Conservation (phyloP, 2,329 filamentous ascomycete species). For the Talaromyces sp. region DNA sequence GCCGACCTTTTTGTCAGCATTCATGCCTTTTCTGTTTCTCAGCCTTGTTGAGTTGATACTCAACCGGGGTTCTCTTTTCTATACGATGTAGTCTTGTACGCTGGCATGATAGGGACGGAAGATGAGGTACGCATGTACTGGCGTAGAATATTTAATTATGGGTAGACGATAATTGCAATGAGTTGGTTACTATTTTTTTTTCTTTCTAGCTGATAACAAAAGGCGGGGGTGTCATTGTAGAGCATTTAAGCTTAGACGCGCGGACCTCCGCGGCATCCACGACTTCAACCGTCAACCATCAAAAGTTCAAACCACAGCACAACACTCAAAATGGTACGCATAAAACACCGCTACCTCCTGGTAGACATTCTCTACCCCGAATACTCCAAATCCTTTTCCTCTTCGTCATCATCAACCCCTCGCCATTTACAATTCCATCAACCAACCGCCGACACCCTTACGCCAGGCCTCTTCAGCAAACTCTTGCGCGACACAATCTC, state of each 20-base stretch:
- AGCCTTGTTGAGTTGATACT: neutral
- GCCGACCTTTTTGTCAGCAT: constrained; percentile 8
- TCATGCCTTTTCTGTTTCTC: constrained; percentile 10
- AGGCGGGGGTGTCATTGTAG: neutral
- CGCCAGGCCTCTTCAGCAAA: constrained; percentile 59
- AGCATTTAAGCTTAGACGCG: neutral
- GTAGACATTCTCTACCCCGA: constrained; percentile 86
- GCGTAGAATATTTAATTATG: constrained; percentile 12
- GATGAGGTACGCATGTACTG: constrained; percentile 12
- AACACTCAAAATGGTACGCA: constrained; percentile 65
- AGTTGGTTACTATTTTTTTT: neutral
- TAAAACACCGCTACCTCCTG: constrained; percentile 95
- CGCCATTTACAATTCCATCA: constrained; percentile 66
- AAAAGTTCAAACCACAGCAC: neutral
- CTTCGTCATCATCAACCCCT: constrained; percentile 43
- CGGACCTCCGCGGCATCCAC: neutral
- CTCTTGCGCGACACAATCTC: constrained; percentile 66
- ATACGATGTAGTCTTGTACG: constrained; percentile 7
- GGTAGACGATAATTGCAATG: constrained; percentile 9
- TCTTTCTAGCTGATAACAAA: neutral
- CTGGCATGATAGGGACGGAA: constrained; percentile 7
- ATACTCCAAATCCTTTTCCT: constrained; percentile 17
- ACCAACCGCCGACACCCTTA: constrained; percentile 69
- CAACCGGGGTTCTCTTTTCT: constrained; percentile 2
- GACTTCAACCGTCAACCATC: neutral